Percentiles rank a stretch among this genome's conserved stretches.
phyloP scores from a whole-genome alignment of 164 flowering plant genomes.

The Annona cherimola region DNA sequence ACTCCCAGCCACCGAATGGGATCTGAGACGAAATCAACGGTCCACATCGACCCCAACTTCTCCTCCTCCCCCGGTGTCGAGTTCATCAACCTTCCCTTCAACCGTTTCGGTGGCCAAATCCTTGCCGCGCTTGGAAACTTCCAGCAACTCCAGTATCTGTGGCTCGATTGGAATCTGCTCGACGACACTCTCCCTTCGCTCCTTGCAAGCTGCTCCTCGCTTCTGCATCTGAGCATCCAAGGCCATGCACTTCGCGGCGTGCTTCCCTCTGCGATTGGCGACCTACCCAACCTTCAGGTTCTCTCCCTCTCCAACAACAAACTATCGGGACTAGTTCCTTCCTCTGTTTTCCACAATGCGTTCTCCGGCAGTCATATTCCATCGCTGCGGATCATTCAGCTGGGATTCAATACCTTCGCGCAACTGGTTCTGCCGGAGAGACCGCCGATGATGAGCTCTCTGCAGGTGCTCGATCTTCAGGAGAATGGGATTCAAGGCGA shows the following conservation, averaged over 20 bases:
- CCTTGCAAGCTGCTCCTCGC: too few relatives aligned
- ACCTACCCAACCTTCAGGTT: too few relatives aligned
- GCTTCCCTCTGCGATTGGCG: too few relatives aligned
- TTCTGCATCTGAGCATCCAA: slow-evolving; percentile 57
- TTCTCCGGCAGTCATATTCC: too few relatives aligned
- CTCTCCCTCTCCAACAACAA: too few relatives aligned
- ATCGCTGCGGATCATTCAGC: slow-evolving; percentile 45
- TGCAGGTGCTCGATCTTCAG: slow-evolving; percentile 61
- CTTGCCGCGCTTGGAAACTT: slow-evolving; percentile 63
- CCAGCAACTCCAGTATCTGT: slow-evolving; percentile 50
- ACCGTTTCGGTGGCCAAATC: slow-evolving; percentile 42
- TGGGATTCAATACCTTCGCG: slow-evolving; percentile 76
- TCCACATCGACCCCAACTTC: slow-evolving; percentile 39
- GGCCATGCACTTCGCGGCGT: too few relatives aligned
- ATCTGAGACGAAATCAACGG: too few relatives aligned
- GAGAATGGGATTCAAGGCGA: slow-evolving; percentile 44
- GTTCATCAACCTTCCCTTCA: slow-evolving; percentile 64
- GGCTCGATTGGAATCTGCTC: slow-evolving; percentile 59
- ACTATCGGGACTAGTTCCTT: too few relatives aligned
- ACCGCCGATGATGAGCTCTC: slow-evolving; percentile 23
- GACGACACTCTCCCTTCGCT: slow-evolving; percentile 78
- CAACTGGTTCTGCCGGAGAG: slow-evolving; percentile 33
- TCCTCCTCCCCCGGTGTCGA: slow-evolving; percentile 33
- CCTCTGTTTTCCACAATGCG: too few relatives aligned
- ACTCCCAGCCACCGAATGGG: too few relatives aligned